A percentile compares a stretch with the other conserved stretches of the same genome.
Conservation (phyloP, 2,329 filamentous ascomycete species). For the Pseudovirgaria hyperparasitica region DNA sequence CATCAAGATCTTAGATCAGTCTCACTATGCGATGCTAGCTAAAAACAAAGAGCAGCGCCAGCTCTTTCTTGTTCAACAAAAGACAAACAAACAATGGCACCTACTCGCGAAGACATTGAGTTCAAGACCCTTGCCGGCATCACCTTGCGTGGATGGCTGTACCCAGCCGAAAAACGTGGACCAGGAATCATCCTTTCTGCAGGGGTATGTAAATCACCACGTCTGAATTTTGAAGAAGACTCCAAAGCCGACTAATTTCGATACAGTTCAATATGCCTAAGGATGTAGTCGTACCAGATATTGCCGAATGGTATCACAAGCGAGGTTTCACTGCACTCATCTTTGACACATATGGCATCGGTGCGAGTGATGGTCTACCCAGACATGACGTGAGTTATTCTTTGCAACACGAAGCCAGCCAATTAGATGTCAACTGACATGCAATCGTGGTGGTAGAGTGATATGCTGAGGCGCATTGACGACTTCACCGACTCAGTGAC, state of each 20-base stretch:
- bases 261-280: conserved; percentile 8
- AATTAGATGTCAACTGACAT: conserved; percentile 1
- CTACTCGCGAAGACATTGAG: conserved; percentile 8
- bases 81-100: no score
- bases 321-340: conserved; percentile 5
- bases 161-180: conserved; percentile 6
- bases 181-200: conserved; percentile 5
- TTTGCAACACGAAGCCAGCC: no score
- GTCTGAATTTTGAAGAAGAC: background rate
- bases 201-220: conserved; percentile 4
- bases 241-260: background rate
- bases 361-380: conserved; percentile 5
- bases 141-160: conserved; percentile 19
- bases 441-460: conserved; percentile 2
- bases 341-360: conserved; percentile 5
- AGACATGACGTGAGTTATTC: conserved; percentile 3
- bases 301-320: conserved; percentile 5
- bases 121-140: conserved; percentile 15
- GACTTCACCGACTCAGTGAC: conserved; percentile 5
- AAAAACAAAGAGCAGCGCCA: no score
- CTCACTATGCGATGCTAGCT: no score
- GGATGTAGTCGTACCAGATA: conserved; percentile 3
- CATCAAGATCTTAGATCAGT: no score
- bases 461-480: conserved; percentile 3
- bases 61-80: no score